A percentile compares a stretch with the other conserved stretches of the same genome.
Evolutionary conservation across 306 rosid species (phyloP).

Genomic region (Sophora flavescens): DNA sequence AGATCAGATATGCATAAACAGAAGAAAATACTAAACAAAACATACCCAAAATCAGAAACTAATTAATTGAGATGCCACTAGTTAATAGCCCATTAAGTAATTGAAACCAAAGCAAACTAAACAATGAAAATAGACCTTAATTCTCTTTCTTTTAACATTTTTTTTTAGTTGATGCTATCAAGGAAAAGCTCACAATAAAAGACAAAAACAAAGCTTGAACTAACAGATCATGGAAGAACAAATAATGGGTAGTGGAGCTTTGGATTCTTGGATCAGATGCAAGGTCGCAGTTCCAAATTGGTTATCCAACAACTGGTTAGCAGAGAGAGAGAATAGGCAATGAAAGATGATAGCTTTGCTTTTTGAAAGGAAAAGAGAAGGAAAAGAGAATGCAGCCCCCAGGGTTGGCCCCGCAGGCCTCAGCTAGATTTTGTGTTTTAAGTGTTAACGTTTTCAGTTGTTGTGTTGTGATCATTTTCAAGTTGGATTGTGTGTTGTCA

Average conservation of each 20-base stretch:
- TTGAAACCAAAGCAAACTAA: conserved; percentile 41
- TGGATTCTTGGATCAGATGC: conserved; percentile 70
- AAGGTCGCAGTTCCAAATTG: conserved; percentile 41
- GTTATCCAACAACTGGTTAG: conserved; percentile 47
- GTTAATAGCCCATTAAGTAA: conserved; percentile 17
- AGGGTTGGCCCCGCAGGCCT: conserved; percentile 26
- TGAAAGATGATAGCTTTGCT: conserved; percentile 54
- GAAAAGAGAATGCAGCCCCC: conserved; percentile 48
- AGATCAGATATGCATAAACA: conserved; percentile 33
- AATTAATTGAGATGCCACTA: conserved; percentile 16
- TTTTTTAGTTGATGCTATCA: conserved; percentile 6
- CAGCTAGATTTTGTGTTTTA: conserved; percentile 19
- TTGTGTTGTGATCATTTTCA: no score
- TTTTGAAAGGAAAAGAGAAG: conserved; percentile 53
- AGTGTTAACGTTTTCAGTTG: no score
- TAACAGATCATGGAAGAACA: conserved; percentile 65
- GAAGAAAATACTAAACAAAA: conserved; percentile 20
- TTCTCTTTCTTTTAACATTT: not conserved
- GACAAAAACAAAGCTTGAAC: conserved; percentile 56
- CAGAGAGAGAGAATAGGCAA: conserved; percentile 46
- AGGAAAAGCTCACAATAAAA: conserved; percentile 44
- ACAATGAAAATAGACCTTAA: conserved; percentile 60
- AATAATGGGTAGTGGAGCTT: conserved; percentile 38
- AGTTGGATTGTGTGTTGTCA: no score
- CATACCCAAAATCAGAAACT: conserved; percentile 29